Base-by-base conservation (phyloP, 2,329 filamentous ascomycete species). In the Fusarium citri region DNA sequence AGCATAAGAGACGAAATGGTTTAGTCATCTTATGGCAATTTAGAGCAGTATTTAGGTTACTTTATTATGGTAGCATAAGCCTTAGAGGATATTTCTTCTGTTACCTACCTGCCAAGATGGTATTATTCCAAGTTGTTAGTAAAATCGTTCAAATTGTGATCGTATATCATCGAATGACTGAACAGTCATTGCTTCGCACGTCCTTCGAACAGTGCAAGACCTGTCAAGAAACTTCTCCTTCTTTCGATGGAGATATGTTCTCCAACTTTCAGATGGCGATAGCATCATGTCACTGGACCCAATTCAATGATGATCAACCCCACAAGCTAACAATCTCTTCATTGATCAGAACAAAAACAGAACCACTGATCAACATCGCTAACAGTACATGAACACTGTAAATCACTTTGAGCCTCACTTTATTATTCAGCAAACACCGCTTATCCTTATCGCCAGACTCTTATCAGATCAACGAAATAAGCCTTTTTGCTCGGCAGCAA, bases 391-490 rank as follows among this genome's bases (percentile, higher is more conserved):
- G 34, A 37, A 37, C 34, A 37, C 18, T 51, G 41, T 43, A 25
- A 16, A 43, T 43, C 41, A 42, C 23, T 53, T 53, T 37, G 64
- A 68, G 67, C 46, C 55, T n/a, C 47, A 55, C 23, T 25, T 34
- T 30, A 68, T 50, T 61, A 58, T 71, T 55, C 55, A 68, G 64
- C 55, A 71, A 65, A 40, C 48, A 60, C 18, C 26, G 30, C 46
- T 59, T 59, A 48, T 63, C 46, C 46, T 56, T 58, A 48, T 63
- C 42, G n/a, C n/a, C n/a, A n/a, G n/a, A 46, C 25, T 45, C 48
- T 66, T 66, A 66, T 66, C 63, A 64, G 48, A 68, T 59, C 63
- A 61, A 55, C 40, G 34, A 68, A 65, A 55, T 50, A 72, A 61
- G 64, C 69, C 56, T 68, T 68, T 55, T 40, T 41, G 28, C 50